Percentiles rank a stretch among this genome's conserved stretches.
These are phyloP conservation scores for Cryptococcus amylolentus DNA, from an alignment of 1,284 basidiomycete species.

Conservation along the genomic window DNA sequence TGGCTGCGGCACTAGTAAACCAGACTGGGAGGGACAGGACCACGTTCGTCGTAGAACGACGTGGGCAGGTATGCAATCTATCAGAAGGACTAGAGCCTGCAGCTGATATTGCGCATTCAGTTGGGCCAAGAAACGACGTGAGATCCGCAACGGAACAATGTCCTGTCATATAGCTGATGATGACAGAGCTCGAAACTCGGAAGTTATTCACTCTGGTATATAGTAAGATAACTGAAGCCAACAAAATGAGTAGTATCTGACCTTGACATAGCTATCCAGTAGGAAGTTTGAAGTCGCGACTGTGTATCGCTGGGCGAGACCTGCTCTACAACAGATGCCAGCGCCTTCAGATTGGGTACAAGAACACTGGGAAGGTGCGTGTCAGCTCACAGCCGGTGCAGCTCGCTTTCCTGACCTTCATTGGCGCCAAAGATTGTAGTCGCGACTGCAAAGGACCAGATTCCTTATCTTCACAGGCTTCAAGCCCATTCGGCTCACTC, in stretches of 20 bases:
- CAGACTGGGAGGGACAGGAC: slow-evolving; percentile 64
- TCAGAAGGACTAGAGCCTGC: no score
- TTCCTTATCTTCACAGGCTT: slow-evolving; percentile 65
- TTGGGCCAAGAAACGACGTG: slow-evolving; percentile 79
- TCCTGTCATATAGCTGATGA: not conserved
- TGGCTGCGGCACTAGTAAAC: slow-evolving; percentile 70
- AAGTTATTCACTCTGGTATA: slow-evolving; percentile 85
- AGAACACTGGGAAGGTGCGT: slow-evolving; percentile 70
- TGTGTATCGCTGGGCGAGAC: slow-evolving; percentile 83
- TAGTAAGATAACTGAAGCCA: slow-evolving; percentile 13
- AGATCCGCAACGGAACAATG: slow-evolving; percentile 11
- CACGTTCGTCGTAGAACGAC: slow-evolving; percentile 82
- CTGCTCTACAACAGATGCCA: slow-evolving; percentile 78
- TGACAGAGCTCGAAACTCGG: slow-evolving; percentile 82
- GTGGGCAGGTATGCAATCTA: slow-evolving; percentile 51
- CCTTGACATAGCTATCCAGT: slow-evolving; percentile 71
- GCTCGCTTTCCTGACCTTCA: not conserved
- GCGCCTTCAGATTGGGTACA: slow-evolving; percentile 62
- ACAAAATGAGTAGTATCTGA: not conserved
- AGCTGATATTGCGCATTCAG: slow-evolving; percentile 25
- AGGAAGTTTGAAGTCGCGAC: slow-evolving; percentile 75
- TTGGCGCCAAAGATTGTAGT: slow-evolving; percentile 61
- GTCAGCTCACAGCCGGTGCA: not conserved
- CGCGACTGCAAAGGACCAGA: slow-evolving; percentile 62
- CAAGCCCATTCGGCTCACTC: slow-evolving; percentile 59